Base-by-base conservation (phyloP, 202 grass and related monocot species). In the Thinopyrum obtusiflorum region DNA sequence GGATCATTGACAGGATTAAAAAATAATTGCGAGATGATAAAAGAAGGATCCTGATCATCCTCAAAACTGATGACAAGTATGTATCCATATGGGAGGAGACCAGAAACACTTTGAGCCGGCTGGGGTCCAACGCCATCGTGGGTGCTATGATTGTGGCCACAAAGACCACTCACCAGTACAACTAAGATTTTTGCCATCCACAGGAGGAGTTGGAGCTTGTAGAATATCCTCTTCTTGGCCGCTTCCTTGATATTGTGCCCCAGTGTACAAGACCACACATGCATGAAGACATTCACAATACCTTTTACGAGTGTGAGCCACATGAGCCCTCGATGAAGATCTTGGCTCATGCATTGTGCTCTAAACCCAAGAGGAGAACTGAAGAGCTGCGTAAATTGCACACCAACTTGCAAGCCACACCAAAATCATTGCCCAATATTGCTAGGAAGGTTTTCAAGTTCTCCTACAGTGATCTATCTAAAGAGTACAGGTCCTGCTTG, bases 131-230 rank as follows among this genome's bases (percentile, higher is more conserved):
- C n/a, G n/a, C 62, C 12, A 29, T 65, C 26, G 0, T 2, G 0
- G 26, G 27, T 29, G 63, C 63, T 65, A 15, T 65, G 26, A 7
- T 65, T 4, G 26, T 65, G 12, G 62, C 4, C 61, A 27, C 26
- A 29, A 65, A 29, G 6, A 65, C 26, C 4, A 17, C 12, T 7
- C 25, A 7, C 2, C 11, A 29, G 6, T 1, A 39, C 8, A 39
- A 39, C 36, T 8, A 39, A 29, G 1, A 62, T 25, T 15, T 29
- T 65, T 1, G 0, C 26, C 3, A 3, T 13, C 12, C 62, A 14
- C n/a, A n/a, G n/a, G n/a, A n/a, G n/a, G 12, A 1, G 37, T 0
- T 10, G 12, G 12, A 15, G 0, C 10, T 0, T 17, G 15, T 65
- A 8, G 63, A 65, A 65, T 31, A 65, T 31, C 15, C 63, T 65